A percentile compares a stretch with the other conserved stretches of the same genome.
Conservation (phyloP, 768 basidiomycete species). For the Trametes punicea region DNA sequence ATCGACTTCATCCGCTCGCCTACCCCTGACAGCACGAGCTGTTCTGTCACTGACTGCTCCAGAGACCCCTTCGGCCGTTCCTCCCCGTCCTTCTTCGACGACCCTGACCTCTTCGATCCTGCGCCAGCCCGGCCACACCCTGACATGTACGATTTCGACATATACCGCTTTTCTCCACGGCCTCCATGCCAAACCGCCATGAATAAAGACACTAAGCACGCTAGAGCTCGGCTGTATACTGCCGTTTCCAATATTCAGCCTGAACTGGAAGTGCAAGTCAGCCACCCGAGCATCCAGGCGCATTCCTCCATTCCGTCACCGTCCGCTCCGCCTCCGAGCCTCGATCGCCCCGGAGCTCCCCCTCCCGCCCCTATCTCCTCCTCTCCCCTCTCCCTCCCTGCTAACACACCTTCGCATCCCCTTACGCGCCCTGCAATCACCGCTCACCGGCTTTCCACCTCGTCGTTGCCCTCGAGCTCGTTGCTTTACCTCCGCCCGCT, state of each 20-base stretch:
- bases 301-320: background rate
- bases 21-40: background rate
- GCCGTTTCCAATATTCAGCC: background rate
- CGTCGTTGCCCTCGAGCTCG: background rate
- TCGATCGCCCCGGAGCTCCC: background rate
- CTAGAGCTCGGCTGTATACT: background rate
- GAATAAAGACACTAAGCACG: constrained; percentile 1
- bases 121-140: background rate
- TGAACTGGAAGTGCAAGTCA: background rate
- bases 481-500: constrained; percentile 19
- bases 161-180: background rate
- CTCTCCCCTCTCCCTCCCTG: background rate
- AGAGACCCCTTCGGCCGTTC: constrained; percentile 12
- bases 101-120: background rate
- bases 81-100: constrained; percentile 13
- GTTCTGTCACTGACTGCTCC: background rate
- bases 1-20: constrained; percentile 13
- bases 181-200: background rate
- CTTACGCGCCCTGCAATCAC: background rate
- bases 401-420: background rate
- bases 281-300: background rate
- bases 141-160: constrained; percentile 13
- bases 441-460: background rate
- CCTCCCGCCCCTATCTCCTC: background rate
- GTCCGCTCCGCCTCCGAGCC: background rate